These are phyloP conservation scores for Myrica gale DNA, from an alignment of 306 rosid species.

Conservation along the genomic window DNA sequence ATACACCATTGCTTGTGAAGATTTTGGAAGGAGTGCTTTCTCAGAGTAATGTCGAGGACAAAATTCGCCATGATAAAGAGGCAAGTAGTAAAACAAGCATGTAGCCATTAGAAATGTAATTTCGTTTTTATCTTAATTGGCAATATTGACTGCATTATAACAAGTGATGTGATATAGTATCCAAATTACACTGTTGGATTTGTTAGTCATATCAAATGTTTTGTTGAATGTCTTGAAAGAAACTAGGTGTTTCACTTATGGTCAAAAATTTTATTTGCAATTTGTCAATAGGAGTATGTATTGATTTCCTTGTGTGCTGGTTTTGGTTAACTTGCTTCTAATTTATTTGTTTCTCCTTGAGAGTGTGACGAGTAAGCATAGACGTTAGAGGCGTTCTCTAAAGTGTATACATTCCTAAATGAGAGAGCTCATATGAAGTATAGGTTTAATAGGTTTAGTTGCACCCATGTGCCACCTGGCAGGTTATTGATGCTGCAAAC, in stretches of 20 bases:
- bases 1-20: constrained; percentile 84
- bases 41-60: constrained; percentile 53
- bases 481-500: constrained; percentile 84
- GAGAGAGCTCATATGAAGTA: neutral
- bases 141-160: neutral
- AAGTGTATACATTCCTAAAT: neutral
- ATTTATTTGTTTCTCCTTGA: neutral
- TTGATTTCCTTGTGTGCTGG: neutral
- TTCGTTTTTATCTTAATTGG: neutral
- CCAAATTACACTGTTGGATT: neutral
- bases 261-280: neutral
- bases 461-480: constrained; percentile 23
- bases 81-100: constrained; percentile 31
- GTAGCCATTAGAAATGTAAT: neutral
- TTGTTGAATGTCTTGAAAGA: neutral
- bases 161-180: neutral
- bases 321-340: neutral
- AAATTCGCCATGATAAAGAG: constrained; percentile 58
- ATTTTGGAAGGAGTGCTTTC: constrained; percentile 81
- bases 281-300: neutral
- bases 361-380: neutral
- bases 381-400: neutral
- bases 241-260: neutral
- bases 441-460: neutral
- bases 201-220: neutral